Evolutionary conservation across 2,329 filamentous ascomycete species (phyloP), one percentile per base, ranked within the genome.

Genomic region (Ascochyta lentis): DNA sequence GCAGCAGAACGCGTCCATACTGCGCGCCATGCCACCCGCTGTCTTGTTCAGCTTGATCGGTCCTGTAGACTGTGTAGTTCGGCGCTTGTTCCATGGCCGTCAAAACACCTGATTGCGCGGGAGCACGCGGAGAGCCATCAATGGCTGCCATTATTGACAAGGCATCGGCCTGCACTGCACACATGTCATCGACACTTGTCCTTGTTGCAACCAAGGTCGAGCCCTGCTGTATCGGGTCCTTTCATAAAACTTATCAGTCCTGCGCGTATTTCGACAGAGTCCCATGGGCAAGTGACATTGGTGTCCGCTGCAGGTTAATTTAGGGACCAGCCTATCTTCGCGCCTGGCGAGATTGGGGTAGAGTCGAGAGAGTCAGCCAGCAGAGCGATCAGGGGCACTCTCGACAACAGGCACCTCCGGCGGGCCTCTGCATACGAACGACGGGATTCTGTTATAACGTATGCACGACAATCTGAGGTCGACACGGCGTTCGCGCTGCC

Each of bases 241-340:
- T 50, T 44, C 27, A 57, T 49, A 39, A 56, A 50, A 34, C 40
- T 42, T 13, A 10, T 9, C 42, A 42, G 50, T 48, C 52, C 44
- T 55, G 51, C 49, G 41, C 39, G 42, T 33, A 40, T 39, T 34
- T 24, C 55, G 50, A 56, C 56, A 47, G 56, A 40, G 42, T 41
- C 44, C 47, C 15, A 44, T 40, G 46, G 49, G 26, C 49, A 49
- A 50, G 49, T 49, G 48, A 51, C 65, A 64, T 59, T 61, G 51
- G 64, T 59, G 44, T 52, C 52, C 41, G 56, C 53, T 39, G 51
- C 51, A 48, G 48, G 47, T 59, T 63, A 66, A 67, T 66, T 58
- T 64, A 54, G 38, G 42, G 45, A 45, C 52, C 54, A 8, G 57
- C 50, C 58, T 59, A 61, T 66, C 55, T 63, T 60, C 47, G 49